Percentiles rank a stretch among this genome's conserved stretches.
These are phyloP conservation scores for Thalassiosira hispida DNA, from an alignment of 352 stramenopile species.

Conservation along the genomic window DNA sequence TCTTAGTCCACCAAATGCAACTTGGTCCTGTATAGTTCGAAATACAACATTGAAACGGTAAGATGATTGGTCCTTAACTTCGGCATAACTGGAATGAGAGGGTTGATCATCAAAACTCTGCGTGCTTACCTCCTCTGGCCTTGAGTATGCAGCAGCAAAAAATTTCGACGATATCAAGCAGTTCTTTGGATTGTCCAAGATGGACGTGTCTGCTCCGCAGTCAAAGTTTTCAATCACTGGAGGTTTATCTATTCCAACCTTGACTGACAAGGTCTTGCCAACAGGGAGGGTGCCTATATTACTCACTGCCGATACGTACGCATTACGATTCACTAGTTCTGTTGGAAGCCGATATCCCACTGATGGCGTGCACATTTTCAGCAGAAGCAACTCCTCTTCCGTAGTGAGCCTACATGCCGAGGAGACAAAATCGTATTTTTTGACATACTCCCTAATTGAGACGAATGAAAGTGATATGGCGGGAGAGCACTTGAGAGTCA, in stretches of 20 bases:
- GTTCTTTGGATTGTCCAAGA: constrained; percentile 86
- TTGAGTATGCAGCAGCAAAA: constrained; percentile 85
- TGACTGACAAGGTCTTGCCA: constrained; percentile 82
- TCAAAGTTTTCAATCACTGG: constrained; percentile 85
- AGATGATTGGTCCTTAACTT: too few relatives aligned
- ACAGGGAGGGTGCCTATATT: constrained; percentile 83
- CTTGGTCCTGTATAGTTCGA: constrained; percentile 71
- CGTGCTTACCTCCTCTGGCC: constrained; percentile 81
- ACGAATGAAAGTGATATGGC: background rate
- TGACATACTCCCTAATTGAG: constrained; percentile 86
- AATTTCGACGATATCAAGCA: constrained; percentile 84
- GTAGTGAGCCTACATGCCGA: constrained; percentile 92
- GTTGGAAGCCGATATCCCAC: constrained; percentile 69
- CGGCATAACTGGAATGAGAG: too few relatives aligned
- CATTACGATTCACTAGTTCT: constrained; percentile 80
- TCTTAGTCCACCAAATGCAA: constrained; percentile 82
- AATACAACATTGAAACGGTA: too few relatives aligned
- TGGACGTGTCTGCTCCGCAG: constrained; percentile 76
- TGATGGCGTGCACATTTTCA: constrained; percentile 82
- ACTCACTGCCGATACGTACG: constrained; percentile 87
- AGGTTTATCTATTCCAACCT: constrained; percentile 81
- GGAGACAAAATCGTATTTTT: constrained; percentile 90
- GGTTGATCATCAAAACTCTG: too few relatives aligned
- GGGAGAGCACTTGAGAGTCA: background rate
- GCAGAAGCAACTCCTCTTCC: constrained; percentile 93